A percentile compares a stretch with the other conserved stretches of the same genome.
Evolutionary conservation across 2,329 filamentous ascomycete genomes (phyloP).

Genomic region (Rugonectria rugulosa): DNA sequence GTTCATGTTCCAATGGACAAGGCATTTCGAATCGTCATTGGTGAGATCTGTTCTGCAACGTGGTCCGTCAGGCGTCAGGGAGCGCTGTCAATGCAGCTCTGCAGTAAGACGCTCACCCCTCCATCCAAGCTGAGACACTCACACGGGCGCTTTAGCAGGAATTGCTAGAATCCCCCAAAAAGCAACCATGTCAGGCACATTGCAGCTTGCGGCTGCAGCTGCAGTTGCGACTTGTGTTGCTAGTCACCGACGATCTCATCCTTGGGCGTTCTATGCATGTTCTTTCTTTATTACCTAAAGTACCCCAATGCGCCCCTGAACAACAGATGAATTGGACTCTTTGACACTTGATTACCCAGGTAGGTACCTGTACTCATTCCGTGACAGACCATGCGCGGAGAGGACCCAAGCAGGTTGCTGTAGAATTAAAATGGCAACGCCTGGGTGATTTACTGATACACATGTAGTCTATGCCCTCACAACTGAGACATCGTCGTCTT

Average conservation of each 20-base stretch:
- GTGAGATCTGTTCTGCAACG: not conserved
- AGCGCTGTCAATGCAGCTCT: not conserved
- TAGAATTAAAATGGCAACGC: too few relatives aligned
- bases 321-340: too few relatives aligned
- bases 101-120: not conserved
- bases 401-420: too few relatives aligned
- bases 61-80: not conserved
- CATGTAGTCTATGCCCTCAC: too few relatives aligned
- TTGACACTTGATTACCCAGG: too few relatives aligned
- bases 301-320: too few relatives aligned
- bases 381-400: too few relatives aligned
- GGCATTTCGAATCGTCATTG: not conserved
- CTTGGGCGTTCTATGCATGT: not conserved
- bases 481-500: too few relatives aligned
- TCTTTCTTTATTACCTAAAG: too few relatives aligned
- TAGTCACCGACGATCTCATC: not conserved
- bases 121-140: not conserved
- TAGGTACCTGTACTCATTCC: too few relatives aligned
- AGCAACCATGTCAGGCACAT: not conserved
- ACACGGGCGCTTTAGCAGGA: not conserved
- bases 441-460: too few relatives aligned
- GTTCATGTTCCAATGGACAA: slow-evolving; percentile 1
- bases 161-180: not conserved
- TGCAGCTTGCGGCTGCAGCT: too few relatives aligned
- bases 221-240: not conserved